Evolutionary conservation across 306 rosid genomes (phyloP), one percentile per base, ranked within the genome.

Genomic region (Quercus wislizeni): DNA sequence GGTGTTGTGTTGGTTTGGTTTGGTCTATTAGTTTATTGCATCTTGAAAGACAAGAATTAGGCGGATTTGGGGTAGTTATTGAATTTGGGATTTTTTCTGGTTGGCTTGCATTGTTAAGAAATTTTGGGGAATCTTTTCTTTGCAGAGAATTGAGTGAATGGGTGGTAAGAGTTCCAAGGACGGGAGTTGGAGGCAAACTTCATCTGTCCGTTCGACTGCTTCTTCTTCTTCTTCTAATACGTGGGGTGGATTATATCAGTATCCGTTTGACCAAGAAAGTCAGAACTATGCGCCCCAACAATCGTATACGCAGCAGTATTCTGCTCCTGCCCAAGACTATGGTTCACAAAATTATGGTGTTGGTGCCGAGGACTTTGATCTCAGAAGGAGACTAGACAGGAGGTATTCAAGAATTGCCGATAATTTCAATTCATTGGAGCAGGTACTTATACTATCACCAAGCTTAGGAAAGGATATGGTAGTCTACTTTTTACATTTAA

Each of bases 371-470:
- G 72, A 71, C 35, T 14, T 67, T 30, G 76, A 13, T 52, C 76
- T 74, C 71, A 65, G 83, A 54, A 86, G 20, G 68, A 85, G 63
- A 74, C 69, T 95, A 55, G 99, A 95, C 8, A 85, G 94, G 83
- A 89, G 87, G 79, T 95, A 90, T 83, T 92, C 96, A 1, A 95
- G 94, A 85, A 93, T 95, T 38, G 89, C 92, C 4, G 98, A 95
- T 81, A 77, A 84, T 73, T 95, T 86, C 87, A 74, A 73, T 63
- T 95, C 99, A 74, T 80, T 93, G 65, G 93, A 89, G 13, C 85
- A 91, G 95, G 98, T 92, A 78, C 46, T 38, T 38, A 7, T 38
- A 0, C 77, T 78, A 69, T 8, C 33, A 27, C 27, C 12, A 7
- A 49, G 54, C 54, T 12, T 49, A 12, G 54, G 54, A 49, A 49